Evolutionary conservation across 1,139 yeast genomes (phyloP), one percentile per base, ranked within the genome.

Genomic region (Trichomonascaceae sp.): DNA sequence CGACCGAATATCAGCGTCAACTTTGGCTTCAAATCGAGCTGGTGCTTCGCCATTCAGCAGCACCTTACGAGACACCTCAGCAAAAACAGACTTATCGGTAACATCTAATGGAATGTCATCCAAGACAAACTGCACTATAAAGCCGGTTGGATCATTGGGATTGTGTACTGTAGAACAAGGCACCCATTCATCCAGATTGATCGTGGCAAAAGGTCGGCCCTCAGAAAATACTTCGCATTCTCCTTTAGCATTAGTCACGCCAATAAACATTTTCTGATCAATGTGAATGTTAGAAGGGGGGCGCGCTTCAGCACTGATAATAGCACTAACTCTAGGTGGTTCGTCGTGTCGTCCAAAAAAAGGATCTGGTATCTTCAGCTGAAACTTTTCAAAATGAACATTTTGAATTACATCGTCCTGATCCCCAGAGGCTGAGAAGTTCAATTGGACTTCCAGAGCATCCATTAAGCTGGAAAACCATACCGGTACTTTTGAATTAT

Each of bases 1-100:
- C 53, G 80, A 78, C 7, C 58, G 53, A 6, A 79, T 53, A 10
- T 68, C 70, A n/a, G 75, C 63, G 56, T 76, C 66, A 56, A 63
- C 58, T 66, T 65, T 32, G 9, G 73, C 66, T 8, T 67, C 65
- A 9, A 70, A 63, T 6, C 54, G 54, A 38, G 70, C 58, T 0
- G 61, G 62, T 1, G 66, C 65, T 5, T 61, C 54, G 8, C 73
- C 72, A 1, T 45, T 46, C 30, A 66, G 48, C 24, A 70, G 30
- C n/a, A 70, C 56, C 20, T 63, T 60, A 6, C 63, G 60, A 55
- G 66, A 63, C 2, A 71, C 68, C 18, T 56, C 53, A 1, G 66
- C 61, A 49, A 70, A 65, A 38, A 59, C 64, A 1, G 60, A 49
- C 39, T 68, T 63, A 53, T 70, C 63, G 5, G 65, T 60, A 19